Evolutionary conservation across 1,284 basidiomycete species (phyloP).

Genomic region (Peniophora sp.): DNA sequence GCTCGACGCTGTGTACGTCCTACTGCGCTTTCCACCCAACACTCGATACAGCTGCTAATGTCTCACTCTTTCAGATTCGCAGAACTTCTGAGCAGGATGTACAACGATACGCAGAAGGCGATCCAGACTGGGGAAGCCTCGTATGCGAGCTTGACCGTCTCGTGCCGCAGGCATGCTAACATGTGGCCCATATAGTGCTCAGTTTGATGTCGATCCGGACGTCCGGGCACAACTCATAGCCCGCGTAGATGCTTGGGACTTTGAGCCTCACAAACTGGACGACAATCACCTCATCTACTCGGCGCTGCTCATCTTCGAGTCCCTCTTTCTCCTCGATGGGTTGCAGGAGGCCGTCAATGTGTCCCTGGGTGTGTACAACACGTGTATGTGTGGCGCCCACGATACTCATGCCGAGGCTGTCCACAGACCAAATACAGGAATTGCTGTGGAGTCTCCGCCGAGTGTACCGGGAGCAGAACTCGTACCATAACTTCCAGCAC

Average conservation of each 20-base stretch:
- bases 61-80: constrained; percentile 41
- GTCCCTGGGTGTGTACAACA: constrained; percentile 48
- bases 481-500: constrained; percentile 95
- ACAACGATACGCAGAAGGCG: constrained; percentile 64
- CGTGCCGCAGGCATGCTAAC: not conserved
- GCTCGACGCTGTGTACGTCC: constrained; percentile 49
- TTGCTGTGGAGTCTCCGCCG: constrained; percentile 78
- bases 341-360: constrained; percentile 62
- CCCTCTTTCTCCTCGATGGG: constrained; percentile 65
- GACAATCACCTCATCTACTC: constrained; percentile 78
- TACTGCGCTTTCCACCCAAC: too few species aligned
- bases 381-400: constrained; percentile 7
- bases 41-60: too few species aligned
- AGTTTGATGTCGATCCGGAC: constrained; percentile 22
- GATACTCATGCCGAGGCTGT: not conserved
- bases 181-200: constrained; percentile 15
- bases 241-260: constrained; percentile 73
- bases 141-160: constrained; percentile 12
- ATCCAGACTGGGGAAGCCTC: constrained; percentile 36
- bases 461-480: constrained; percentile 84
- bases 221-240: constrained; percentile 51
- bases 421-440: constrained; percentile 57
- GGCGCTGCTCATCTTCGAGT: constrained; percentile 73
- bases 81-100: constrained; percentile 78
- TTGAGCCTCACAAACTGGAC: constrained; percentile 76